A percentile compares a stretch with the other conserved stretches of the same genome.
Evolutionary conservation across 805 yeast species (phyloP).

Genomic region (Candida piceae): DNA sequence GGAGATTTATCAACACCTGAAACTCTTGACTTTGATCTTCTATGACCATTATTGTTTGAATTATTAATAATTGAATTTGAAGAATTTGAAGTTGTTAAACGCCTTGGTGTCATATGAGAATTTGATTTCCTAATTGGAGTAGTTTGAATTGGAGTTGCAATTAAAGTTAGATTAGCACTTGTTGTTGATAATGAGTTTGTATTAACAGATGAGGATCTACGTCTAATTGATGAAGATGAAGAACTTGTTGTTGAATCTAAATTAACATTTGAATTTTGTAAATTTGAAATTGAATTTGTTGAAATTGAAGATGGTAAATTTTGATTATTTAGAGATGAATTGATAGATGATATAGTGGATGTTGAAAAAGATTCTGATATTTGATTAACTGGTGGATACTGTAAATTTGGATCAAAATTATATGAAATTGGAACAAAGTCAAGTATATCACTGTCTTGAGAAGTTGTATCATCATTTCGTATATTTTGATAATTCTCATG

Average conservation of each 20-base stretch:
- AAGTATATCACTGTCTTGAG: slow-evolving; percentile 15
- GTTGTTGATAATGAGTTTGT: neutral
- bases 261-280: no score
- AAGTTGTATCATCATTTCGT: slow-evolving; percentile 2
- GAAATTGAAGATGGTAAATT: slow-evolving; percentile 14
- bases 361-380: slow-evolving; percentile 31
- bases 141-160: slow-evolving; percentile 17
- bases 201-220: slow-evolving; percentile 9
- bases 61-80: no score
- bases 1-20: slow-evolving; percentile 31
- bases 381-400: slow-evolving; percentile 20
- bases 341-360: slow-evolving; percentile 30
- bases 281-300: slow-evolving; percentile 15
- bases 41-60: no score
- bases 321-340: slow-evolving; percentile 14
- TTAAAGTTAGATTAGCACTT: slow-evolving; percentile 3
- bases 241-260: slow-evolving; percentile 2
- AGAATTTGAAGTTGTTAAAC: slow-evolving; percentile 10
- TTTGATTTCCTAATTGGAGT: slow-evolving; percentile 18
- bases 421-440: slow-evolving; percentile 28
- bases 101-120: slow-evolving; percentile 20
- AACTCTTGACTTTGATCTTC: slow-evolving; percentile 19
- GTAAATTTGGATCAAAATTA: slow-evolving; percentile 22
- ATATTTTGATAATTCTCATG: no score
- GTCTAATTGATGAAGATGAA: slow-evolving; percentile 6